Percentiles rank a stretch among this genome's conserved stretches.
Conservation (phyloP, 2,329 filamentous ascomycete genomes). For the Aspergillus brunneoviolaceus region DNA sequence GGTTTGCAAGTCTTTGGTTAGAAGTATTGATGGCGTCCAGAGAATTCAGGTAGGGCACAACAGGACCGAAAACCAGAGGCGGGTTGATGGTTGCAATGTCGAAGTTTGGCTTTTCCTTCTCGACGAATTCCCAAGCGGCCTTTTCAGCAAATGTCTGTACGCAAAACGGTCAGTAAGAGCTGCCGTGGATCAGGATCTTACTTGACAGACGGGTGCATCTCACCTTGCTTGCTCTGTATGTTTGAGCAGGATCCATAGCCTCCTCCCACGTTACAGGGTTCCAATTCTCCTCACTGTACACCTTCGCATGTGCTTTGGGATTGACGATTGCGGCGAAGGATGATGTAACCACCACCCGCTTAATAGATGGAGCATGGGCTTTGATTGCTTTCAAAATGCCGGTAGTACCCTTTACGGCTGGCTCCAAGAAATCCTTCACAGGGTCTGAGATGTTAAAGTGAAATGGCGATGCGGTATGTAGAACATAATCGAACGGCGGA, state of each 20-base stretch:
- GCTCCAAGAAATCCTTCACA: conserved; percentile 62
- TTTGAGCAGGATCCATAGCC: conserved; percentile 35
- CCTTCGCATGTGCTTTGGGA: conserved; percentile 33
- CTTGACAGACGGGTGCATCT: neutral
- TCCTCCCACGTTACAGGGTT: conserved; percentile 47
- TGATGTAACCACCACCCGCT: conserved; percentile 69
- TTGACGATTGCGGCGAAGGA: conserved; percentile 68
- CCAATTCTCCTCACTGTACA: conserved; percentile 43
- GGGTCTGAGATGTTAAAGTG: conserved; percentile 70
- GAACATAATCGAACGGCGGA: conserved; percentile 68
- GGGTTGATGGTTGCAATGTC: conserved; percentile 62
- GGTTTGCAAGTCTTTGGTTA: conserved; percentile 64
- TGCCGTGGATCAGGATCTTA: neutral
- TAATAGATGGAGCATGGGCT: conserved; percentile 63
- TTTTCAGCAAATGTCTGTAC: conserved; percentile 59
- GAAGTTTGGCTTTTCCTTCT: conserved; percentile 58
- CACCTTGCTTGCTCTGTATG: conserved; percentile 56
- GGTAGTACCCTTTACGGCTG: conserved; percentile 63
- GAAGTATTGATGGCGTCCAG: conserved; percentile 70
- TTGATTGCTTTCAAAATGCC: conserved; percentile 63
- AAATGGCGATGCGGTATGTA: conserved; percentile 75
- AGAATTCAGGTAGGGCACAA: conserved; percentile 63
- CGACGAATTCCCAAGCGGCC: conserved; percentile 65
- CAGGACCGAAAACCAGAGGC: conserved; percentile 63
- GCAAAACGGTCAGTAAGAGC: neutral